Conservation (phyloP, 1,139 yeast genomes). For the Nakaseomyces uthaithaninus region DNA sequence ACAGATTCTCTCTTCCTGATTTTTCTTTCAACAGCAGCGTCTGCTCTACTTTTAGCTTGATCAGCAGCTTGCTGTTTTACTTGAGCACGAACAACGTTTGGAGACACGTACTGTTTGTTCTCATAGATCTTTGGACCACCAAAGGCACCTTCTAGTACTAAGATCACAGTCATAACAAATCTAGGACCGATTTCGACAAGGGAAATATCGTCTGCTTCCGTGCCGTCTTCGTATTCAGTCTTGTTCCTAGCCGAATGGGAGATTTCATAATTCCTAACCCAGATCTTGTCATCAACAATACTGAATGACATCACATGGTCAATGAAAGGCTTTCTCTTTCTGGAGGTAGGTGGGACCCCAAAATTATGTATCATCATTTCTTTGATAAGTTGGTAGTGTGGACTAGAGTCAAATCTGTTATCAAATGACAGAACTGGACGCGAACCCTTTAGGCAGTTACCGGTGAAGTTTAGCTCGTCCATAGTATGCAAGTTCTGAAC, state of each 20-base stretch:
- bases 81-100: conserved; percentile 92
- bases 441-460: conserved; percentile 91
- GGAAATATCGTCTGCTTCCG: conserved; percentile 44
- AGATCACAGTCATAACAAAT: conserved; percentile 84
- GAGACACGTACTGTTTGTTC: conserved; percentile 92
- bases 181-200: conserved; percentile 96
- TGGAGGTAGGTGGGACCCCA: conserved; percentile 95
- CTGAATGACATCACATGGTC: conserved; percentile 94
- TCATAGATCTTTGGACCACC: conserved; percentile 98
- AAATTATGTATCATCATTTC: conserved; percentile 80
- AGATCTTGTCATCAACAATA: conserved; percentile 85
- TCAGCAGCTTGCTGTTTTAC: conserved; percentile 69
- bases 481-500: conserved; percentile 92
- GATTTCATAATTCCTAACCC: conserved; percentile 95
- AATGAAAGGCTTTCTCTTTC: conserved; percentile 87
- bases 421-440: conserved; percentile 94
- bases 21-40: conserved; percentile 71
- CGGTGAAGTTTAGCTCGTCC: conserved; percentile 93
- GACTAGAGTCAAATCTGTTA: conserved; percentile 54
- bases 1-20: conserved; percentile 68
- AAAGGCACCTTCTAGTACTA: conserved; percentile 91
- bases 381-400: conserved; percentile 68
- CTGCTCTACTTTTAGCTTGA: conserved; percentile 70
- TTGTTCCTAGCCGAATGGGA: conserved; percentile 54
- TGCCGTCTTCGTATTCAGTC: conserved; percentile 40